Base-by-base conservation (phyloP, 2,329 filamentous ascomycete species). In the Cordyceps tenuipes region DNA sequence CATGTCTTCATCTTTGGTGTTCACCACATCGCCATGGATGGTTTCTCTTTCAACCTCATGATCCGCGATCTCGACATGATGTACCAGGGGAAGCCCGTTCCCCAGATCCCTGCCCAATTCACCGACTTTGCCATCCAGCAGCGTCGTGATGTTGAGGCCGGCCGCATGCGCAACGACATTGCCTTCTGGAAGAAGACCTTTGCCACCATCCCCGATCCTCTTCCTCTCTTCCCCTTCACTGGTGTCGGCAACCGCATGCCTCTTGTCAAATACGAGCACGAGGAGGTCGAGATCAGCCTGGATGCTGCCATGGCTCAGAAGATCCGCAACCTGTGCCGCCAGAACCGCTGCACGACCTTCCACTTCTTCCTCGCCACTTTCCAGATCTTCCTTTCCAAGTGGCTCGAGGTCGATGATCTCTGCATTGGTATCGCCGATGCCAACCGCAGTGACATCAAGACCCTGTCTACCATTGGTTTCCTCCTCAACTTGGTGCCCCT, bases 11-110 rank as follows among this genome's bases (percentile, higher is more conserved):
- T 83, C 0, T 60, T 82, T 13, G 70, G 69, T 5, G 73, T 72
- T 47, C 79, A 82, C 62, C 79, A 82, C 64, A 81, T 83, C 43
- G 69, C 72, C 47, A 75, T 82, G 71, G 81, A 83, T 62, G 78
- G 76, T 1, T 63, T 76, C 41, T 78, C 78, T 55, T 74, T 73
- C 12, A 65, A 76, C 26, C 63, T 81, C 5, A 67, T 83, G 36
- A 63, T 80, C 21, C 49, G 63, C 0, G 78, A 82, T 46, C 62
- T 82, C 26, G 69, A 77, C 26, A 72, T 68, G 54, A 70, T 66
- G 0, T 82, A 82, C 66, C 68, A 69, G n/a, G 62, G 58, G 26
- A 60, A 63, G 34, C 64, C 31, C 9, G 57, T 62, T 51, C 65
- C 66, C 2, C 48, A 62, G 41, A 61, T 62, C 4, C 75, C 77